Evolutionary conservation across 2,329 filamentous ascomycete species (phyloP).

Genomic region (Fusarium staphyleae): DNA sequence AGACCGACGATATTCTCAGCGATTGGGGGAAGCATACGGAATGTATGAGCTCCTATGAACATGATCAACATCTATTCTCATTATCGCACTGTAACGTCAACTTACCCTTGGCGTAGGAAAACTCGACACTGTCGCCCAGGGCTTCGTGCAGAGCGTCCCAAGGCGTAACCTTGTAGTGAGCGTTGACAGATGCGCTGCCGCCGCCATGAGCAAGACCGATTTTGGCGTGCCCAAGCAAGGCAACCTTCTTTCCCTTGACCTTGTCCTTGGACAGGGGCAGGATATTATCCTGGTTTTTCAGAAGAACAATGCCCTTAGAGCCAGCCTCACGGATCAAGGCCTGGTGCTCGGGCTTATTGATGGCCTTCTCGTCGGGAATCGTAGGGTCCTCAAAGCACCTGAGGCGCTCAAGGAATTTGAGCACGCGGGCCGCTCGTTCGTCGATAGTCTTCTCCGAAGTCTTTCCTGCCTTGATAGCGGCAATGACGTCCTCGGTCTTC

Average conservation of each 20-base stretch:
- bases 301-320: constrained; percentile 64
- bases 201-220: constrained; percentile 47
- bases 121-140: constrained; percentile 38
- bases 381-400: constrained; percentile 42
- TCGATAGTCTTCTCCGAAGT: constrained; percentile 42
- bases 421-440: constrained; percentile 41
- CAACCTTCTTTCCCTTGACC: constrained; percentile 45
- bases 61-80: constrained; percentile 1
- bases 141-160: constrained; percentile 45
- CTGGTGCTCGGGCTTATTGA: constrained; percentile 45
- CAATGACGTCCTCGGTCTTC: constrained; percentile 40
- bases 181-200: constrained; percentile 47
- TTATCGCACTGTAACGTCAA: not conserved
- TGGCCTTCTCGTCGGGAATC: constrained; percentile 40
- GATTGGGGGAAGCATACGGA: constrained; percentile 36
- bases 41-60: constrained; percentile 38
- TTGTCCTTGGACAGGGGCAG: constrained; percentile 59
- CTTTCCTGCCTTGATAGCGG: constrained; percentile 44
- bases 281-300: constrained; percentile 67
- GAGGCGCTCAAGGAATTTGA: constrained; percentile 41
- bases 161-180: constrained; percentile 47
- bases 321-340: constrained; percentile 43
- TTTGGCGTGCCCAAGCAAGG: constrained; percentile 47
- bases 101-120: constrained; percentile 43
- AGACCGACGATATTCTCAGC: constrained; percentile 42